A percentile compares a stretch with the other conserved stretches of the same genome.
Evolutionary conservation across 2,329 filamentous ascomycete genomes (phyloP).

Genomic region (Colletotrichum sojae): DNA sequence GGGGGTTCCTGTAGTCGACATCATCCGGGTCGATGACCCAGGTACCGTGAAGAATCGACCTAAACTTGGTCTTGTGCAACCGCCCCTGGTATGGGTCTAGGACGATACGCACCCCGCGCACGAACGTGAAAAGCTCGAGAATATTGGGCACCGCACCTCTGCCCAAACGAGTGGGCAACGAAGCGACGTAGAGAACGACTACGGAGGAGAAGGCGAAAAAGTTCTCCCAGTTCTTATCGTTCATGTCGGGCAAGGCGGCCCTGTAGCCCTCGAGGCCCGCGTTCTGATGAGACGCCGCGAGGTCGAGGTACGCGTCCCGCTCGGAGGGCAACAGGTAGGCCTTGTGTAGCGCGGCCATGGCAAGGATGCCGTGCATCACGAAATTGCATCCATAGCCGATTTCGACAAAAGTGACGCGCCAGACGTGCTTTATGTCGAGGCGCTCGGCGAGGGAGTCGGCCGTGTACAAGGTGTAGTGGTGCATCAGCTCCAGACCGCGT

Average conservation of each 20-base stretch:
- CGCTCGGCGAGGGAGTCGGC: constrained; percentile 43
- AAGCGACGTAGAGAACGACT: constrained; percentile 48
- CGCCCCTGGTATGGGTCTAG: constrained; percentile 8
- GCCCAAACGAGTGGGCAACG: neutral
- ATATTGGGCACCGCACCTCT: neutral
- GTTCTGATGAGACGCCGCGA: constrained; percentile 49
- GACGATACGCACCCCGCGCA: constrained; percentile 24
- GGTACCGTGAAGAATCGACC: constrained; percentile 1
- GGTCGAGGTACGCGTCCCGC: constrained; percentile 45
- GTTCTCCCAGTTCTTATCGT: constrained; percentile 46
- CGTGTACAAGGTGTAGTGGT: constrained; percentile 49
- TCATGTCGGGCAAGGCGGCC: constrained; percentile 40
- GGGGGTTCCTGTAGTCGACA: constrained; percentile 8
- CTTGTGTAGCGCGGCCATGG: constrained; percentile 49
- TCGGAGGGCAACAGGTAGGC: constrained; percentile 47
- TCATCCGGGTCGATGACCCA: constrained; percentile 23
- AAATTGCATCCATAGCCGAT: constrained; percentile 47
- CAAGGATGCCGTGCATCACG: constrained; percentile 49
- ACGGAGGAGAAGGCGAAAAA: constrained; percentile 59
- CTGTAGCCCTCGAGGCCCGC: constrained; percentile 49
- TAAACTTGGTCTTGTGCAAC: neutral
- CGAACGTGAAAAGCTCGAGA: constrained; percentile 29
- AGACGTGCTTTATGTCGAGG: constrained; percentile 46
- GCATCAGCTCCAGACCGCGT: constrained; percentile 48
- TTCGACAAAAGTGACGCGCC: constrained; percentile 46